Evolutionary conservation across 2,329 filamentous ascomycete species (phyloP).

Genomic region (Arthrinium puccinioides): DNA sequence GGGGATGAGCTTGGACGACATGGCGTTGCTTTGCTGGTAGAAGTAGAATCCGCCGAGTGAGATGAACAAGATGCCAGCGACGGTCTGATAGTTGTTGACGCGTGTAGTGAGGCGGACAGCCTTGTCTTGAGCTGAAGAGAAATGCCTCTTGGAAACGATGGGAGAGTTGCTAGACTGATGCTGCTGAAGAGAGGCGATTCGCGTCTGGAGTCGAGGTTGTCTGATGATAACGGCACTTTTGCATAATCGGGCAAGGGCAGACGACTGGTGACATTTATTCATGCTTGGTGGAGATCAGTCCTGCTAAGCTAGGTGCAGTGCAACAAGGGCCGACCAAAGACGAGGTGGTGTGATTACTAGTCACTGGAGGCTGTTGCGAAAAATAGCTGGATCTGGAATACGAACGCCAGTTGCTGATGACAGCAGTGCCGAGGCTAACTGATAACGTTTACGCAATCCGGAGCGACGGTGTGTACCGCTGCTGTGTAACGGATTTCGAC

Average conservation of each 20-base stretch:
- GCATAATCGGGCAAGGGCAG: not conserved
- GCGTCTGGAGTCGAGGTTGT: not conserved
- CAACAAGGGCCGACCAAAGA: not conserved
- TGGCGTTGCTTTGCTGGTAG: conserved; percentile 20
- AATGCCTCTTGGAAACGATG: not conserved
- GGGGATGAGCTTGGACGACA: conserved; percentile 60
- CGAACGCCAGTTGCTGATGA: not conserved
- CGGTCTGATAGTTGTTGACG: conserved; percentile 1
- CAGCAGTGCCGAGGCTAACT: not conserved
- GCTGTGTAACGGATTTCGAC: no score
- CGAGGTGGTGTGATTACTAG: not conserved
- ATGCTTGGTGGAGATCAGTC: conserved; percentile 2
- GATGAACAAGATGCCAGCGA: not conserved
- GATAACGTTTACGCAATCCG: no score
- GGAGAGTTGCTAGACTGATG: not conserved
- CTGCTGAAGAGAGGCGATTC: not conserved
- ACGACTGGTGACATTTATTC: conserved; percentile 1
- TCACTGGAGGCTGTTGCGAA: not conserved
- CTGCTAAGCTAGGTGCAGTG: not conserved
- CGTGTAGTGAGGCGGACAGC: not conserved
- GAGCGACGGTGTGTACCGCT: no score
- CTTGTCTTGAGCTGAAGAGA: not conserved
- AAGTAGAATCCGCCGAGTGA: conserved; percentile 1
- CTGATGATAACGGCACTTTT: not conserved
- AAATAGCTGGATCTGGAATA: not conserved